Percentiles rank a stretch among this genome's conserved stretches.
Evolutionary conservation across 148 eudicot species (phyloP).

Genomic region (Nyssa sinensis): DNA sequence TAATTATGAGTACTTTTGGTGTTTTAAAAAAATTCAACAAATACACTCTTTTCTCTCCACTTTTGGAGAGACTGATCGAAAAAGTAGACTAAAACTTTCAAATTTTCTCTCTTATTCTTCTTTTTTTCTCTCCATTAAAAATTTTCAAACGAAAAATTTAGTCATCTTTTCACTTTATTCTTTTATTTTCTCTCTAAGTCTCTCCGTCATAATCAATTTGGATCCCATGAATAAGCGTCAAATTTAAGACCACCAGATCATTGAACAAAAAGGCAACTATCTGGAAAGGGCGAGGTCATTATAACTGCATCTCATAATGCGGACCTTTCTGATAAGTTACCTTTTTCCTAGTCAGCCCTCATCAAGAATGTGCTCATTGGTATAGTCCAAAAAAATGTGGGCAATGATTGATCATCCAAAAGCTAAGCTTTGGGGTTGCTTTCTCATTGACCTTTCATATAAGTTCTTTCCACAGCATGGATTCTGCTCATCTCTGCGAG

Average conservation of each 20-base stretch:
- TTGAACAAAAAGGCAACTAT: neutral
- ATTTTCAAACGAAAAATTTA: too few species aligned
- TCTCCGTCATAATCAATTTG: neutral
- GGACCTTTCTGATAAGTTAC: neutral
- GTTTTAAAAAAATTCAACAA: too few species aligned
- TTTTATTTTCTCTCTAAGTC: too few species aligned
- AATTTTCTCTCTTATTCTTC: too few species aligned
- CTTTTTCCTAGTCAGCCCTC: neutral
- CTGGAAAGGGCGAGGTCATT: neutral
- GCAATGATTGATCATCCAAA: neutral
- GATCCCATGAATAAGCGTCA: neutral
- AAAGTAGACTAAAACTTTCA: too few species aligned
- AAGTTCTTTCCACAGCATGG: neutral
- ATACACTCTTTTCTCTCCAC: too few species aligned
- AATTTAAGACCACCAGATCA: constrained; percentile 1
- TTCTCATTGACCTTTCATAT: constrained; percentile 12
- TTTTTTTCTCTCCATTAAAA: too few species aligned
- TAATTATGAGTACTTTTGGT: too few species aligned
- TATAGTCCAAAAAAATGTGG: constrained; percentile 2
- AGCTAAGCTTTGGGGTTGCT: neutral
- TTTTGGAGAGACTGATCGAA: too few species aligned
- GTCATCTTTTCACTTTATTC: too few species aligned
- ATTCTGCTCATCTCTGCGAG: constrained; percentile 48
- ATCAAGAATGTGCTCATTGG: constrained; percentile 18
- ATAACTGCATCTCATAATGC: constrained; percentile 7